Conservation (phyloP, 208 protist genomes). For the Acanthamoeba comandoni region DNA sequence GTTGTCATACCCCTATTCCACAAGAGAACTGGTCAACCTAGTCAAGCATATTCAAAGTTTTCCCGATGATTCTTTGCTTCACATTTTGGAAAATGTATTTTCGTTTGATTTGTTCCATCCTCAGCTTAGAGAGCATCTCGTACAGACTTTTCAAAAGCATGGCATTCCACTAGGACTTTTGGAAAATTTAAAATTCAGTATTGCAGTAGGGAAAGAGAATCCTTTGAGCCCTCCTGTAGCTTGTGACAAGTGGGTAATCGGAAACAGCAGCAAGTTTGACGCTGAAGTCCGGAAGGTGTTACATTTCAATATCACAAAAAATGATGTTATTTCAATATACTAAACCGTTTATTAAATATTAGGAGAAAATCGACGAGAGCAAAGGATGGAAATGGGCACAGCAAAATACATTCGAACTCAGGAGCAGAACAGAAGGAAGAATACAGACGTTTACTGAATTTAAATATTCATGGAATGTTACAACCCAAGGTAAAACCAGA, state of each 20-base stretch:
- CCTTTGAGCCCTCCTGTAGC: conserved; percentile 34
- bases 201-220: neutral
- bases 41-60: conserved; percentile 93
- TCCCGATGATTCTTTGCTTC: conserved; percentile 88
- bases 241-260: conserved; percentile 16
- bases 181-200: conserved; percentile 15
- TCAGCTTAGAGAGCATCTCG: conserved; percentile 69
- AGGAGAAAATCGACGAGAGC: conserved; percentile 23
- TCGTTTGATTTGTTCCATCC: conserved; percentile 76
- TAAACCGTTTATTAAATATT: neutral
- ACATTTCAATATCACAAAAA: neutral
- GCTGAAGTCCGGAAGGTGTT: conserved; percentile 10
- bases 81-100: conserved; percentile 79
- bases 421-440: conserved; percentile 22
- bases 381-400: conserved; percentile 60
- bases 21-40: conserved; percentile 93
- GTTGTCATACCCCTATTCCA: conserved; percentile 88
- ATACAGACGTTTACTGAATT: conserved; percentile 75
- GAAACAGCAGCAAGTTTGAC: neutral
- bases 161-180: conserved; percentile 51
- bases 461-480: conserved; percentile 63
- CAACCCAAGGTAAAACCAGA: conserved; percentile 18
- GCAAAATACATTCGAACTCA: neutral
- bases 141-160: conserved; percentile 73
- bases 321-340: conserved; percentile 1